phyloP scores from a whole-genome alignment of 2,329 filamentous ascomycete genomes.

The Setomelanomma holmii region DNA sequence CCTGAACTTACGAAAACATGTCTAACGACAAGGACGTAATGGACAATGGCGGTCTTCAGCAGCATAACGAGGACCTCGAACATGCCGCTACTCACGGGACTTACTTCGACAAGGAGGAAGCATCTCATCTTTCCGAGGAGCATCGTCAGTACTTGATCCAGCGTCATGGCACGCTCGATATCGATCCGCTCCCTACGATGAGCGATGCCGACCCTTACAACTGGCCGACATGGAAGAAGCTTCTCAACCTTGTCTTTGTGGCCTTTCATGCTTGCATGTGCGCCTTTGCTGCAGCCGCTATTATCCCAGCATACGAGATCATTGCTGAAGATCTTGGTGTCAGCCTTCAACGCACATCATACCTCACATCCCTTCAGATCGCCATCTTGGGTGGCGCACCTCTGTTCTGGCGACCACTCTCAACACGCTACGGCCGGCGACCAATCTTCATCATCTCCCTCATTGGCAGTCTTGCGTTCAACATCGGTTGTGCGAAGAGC shows the following conservation, averaged over 20 bases:
- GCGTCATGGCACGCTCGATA: constrained; percentile 61
- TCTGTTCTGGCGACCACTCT: constrained; percentile 64
- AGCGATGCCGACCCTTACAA: constrained; percentile 63
- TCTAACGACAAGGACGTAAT: constrained; percentile 11
- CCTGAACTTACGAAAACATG: constrained; percentile 7
- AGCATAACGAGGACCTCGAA: constrained; percentile 31
- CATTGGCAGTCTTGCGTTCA: constrained; percentile 57
- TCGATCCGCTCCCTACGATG: constrained; percentile 61
- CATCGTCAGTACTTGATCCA: constrained; percentile 60
- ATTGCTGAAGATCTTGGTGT: constrained; percentile 61
- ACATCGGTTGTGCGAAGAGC: constrained; percentile 62
- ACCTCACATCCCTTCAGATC: constrained; percentile 64
- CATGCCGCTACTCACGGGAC: constrained; percentile 37
- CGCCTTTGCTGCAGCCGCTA: constrained; percentile 62
- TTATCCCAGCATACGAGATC: constrained; percentile 62
- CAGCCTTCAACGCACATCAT: constrained; percentile 58
- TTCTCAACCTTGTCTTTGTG: constrained; percentile 60
- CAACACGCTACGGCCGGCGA: constrained; percentile 61
- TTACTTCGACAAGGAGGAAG: constrained; percentile 33
- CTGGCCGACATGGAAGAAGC: constrained; percentile 64
- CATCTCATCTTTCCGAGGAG: constrained; percentile 49
- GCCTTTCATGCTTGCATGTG: constrained; percentile 65
- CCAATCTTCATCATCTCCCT: constrained; percentile 62
- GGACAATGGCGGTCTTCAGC: background rate
- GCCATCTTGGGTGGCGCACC: constrained; percentile 61